Percentiles rank a stretch among this genome's conserved stretches.
These are phyloP conservation scores for Fusarium lateritium DNA, from an alignment of 2,329 filamentous ascomycete genomes.

Conservation along the genomic window DNA sequence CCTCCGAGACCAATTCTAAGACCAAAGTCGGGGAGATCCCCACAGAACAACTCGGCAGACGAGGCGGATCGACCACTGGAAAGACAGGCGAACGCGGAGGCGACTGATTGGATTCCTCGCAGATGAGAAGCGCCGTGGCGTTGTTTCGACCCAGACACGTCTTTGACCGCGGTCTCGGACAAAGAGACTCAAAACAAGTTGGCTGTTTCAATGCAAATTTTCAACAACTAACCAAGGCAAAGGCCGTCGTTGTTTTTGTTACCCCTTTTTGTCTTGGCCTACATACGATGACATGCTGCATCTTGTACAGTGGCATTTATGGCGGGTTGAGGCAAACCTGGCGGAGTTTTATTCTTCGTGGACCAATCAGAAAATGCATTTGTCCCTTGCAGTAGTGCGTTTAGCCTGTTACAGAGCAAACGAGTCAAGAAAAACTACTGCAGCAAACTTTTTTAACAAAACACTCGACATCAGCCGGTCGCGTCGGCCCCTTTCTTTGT, in stretches of 20 bases:
- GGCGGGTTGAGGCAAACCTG: constrained; percentile 1
- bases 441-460: constrained; percentile 16
- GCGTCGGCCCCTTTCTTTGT: constrained; percentile 4
- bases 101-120: constrained; percentile 21
- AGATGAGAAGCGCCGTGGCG: constrained; percentile 36
- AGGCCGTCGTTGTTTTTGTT: neutral
- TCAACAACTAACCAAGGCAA: neutral
- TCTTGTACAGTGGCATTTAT: constrained; percentile 24
- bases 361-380: constrained; percentile 17
- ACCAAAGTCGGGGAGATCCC: constrained; percentile 11
- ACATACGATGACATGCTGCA: constrained; percentile 28
- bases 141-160: constrained; percentile 21
- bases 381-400: constrained; percentile 33
- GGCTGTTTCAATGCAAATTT: constrained; percentile 26
- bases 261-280: constrained; percentile 9
- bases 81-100: neutral
- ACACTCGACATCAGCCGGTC: neutral
- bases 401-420: constrained; percentile 29
- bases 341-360: constrained; percentile 1
- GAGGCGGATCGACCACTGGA: constrained; percentile 1
- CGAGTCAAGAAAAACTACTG: constrained; percentile 24
- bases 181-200: constrained; percentile 33
- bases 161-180: constrained; percentile 10
- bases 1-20: neutral
- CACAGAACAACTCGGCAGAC: neutral